phyloP scores from a whole-genome alignment of 2,329 filamentous ascomycete species.

The Verticillium klebahnii region DNA sequence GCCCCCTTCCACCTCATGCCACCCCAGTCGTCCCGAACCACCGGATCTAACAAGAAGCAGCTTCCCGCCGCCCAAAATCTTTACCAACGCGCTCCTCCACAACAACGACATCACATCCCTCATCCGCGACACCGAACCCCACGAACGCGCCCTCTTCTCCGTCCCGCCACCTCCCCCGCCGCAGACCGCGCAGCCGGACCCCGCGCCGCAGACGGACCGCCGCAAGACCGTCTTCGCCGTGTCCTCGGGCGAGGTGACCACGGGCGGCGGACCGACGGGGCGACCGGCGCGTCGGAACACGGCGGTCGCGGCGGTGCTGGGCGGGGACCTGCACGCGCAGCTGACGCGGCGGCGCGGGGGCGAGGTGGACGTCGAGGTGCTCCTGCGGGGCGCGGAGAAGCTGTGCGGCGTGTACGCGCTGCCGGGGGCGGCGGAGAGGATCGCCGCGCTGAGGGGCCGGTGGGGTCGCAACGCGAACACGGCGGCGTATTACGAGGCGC shows the following conservation, averaged over 20 bases:
- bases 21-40: not conserved
- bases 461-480: constrained; percentile 69
- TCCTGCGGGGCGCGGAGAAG: constrained; percentile 85
- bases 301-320: constrained; percentile 84
- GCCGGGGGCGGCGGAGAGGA: constrained; percentile 71
- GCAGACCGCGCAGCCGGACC: constrained; percentile 38
- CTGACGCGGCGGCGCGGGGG: constrained; percentile 51
- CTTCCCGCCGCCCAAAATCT: constrained; percentile 88
- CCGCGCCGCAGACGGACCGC: constrained; percentile 34
- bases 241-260: constrained; percentile 57
- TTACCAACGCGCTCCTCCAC: constrained; percentile 86
- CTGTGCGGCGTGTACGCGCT: constrained; percentile 84
- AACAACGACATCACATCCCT: constrained; percentile 89
- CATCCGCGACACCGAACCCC: constrained; percentile 90
- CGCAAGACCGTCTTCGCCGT: constrained; percentile 65
- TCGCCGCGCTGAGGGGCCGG: constrained; percentile 65
- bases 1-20: constrained; percentile 17
- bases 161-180: constrained; percentile 65
- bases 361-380: constrained; percentile 79
- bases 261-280: constrained; percentile 25
- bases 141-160: constrained; percentile 93
- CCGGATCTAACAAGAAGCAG: constrained; percentile 37
- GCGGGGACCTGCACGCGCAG: constrained; percentile 78
- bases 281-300: constrained; percentile 63
- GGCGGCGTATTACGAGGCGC: constrained; percentile 73